These are phyloP conservation scores for Escovopsis sp. DNA, from an alignment of 2,329 filamentous ascomycete genomes.

Conservation along the genomic window DNA sequence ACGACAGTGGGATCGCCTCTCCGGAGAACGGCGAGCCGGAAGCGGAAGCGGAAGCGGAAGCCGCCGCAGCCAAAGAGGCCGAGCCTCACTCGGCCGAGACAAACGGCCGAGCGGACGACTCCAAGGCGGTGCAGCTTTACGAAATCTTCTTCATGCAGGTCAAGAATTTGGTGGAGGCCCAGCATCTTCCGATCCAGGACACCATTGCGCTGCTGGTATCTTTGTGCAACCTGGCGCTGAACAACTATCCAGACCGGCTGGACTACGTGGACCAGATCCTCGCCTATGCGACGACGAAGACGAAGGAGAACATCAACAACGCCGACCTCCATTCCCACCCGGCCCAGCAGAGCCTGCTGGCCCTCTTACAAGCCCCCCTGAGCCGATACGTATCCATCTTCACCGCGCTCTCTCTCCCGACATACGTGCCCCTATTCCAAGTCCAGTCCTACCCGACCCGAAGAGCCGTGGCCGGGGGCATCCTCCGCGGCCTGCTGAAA, in stretches of 20 bases:
- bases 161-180: constrained; percentile 79
- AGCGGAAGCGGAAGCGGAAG: constrained; percentile 21
- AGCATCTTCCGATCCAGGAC: constrained; percentile 84
- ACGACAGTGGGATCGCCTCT: constrained; percentile 12
- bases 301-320: constrained; percentile 78
- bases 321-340: constrained; percentile 83
- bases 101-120: constrained; percentile 28
- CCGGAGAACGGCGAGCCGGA: constrained; percentile 9
- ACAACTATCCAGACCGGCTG: constrained; percentile 82
- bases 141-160: constrained; percentile 97
- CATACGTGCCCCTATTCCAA: constrained; percentile 78
- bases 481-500: constrained; percentile 66
- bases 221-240: constrained; percentile 79
- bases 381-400: constrained; percentile 87
- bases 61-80: constrained; percentile 6
- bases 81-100: constrained; percentile 30
- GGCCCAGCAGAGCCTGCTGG: constrained; percentile 78
- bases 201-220: constrained; percentile 91
- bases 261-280: constrained; percentile 95
- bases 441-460: constrained; percentile 87
- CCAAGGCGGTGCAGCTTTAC: constrained; percentile 67
- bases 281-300: constrained; percentile 74
- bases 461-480: constrained; percentile 77
- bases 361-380: constrained; percentile 78
- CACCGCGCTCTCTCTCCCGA: constrained; percentile 85